These are phyloP conservation scores for Drosera capensis DNA, from an alignment of 148 eudicot genomes.

Conservation along the genomic window DNA sequence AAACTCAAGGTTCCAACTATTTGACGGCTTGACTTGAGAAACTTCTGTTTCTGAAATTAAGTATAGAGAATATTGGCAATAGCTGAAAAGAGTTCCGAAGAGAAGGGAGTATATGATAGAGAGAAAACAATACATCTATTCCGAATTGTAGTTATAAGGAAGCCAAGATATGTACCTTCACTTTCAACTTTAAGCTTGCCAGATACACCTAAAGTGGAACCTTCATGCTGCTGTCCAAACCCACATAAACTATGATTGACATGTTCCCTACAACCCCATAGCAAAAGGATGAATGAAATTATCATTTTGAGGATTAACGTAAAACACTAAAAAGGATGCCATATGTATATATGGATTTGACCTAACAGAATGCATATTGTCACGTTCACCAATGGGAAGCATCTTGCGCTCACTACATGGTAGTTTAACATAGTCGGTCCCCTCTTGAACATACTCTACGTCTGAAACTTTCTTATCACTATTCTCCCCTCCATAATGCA, in stretches of 20 bases:
- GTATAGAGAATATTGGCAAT: neutral
- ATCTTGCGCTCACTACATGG: conserved; percentile 25
- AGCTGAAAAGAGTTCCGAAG: too few species aligned
- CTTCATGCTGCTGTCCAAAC: conserved; percentile 16
- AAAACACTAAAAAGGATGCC: too few species aligned
- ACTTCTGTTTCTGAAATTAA: conserved; percentile 21
- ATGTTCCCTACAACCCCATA: conserved; percentile 22
- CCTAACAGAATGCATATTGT: conserved; percentile 23
- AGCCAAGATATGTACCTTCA: too few species aligned
- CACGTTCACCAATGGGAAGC: conserved; percentile 10
- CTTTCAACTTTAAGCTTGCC: conserved; percentile 30
- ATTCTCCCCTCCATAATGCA: conserved; percentile 13
- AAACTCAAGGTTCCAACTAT: conserved; percentile 26
- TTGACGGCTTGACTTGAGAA: conserved; percentile 30
- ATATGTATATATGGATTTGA: too few species aligned
- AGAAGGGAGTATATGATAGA: too few species aligned
- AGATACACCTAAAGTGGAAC: conserved; percentile 13
- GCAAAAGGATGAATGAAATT: too few species aligned
- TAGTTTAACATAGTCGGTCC: conserved; percentile 18
- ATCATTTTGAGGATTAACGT: too few species aligned
- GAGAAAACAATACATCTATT: too few species aligned
- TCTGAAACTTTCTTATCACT: conserved; percentile 17
- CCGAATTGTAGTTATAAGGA: too few species aligned
- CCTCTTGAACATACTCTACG: conserved; percentile 10
- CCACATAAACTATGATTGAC: conserved; percentile 17